Conservation (phyloP, 441 rosid genomes). For the Erodium chrysanthum region DNA sequence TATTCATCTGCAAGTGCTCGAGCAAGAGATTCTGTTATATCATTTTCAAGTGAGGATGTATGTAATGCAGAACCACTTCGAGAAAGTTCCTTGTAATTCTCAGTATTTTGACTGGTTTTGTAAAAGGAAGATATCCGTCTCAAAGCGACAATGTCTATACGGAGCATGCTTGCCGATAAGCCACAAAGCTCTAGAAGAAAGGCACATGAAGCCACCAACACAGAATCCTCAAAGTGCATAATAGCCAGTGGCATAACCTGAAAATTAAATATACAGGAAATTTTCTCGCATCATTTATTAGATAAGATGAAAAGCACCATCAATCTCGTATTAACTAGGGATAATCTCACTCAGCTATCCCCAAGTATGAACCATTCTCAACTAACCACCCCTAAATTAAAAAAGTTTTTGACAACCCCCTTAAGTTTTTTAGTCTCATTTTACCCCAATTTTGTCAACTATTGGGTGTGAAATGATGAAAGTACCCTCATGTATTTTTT, state of each 20-base stretch:
- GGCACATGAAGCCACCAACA: slow-evolving; percentile 80
- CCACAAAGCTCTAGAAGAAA: slow-evolving; percentile 95
- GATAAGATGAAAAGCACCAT: slow-evolving; percentile 10
- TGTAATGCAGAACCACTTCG: slow-evolving; percentile 56
- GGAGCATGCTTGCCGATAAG: slow-evolving; percentile 77
- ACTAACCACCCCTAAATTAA: no score
- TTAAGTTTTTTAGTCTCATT: no score
- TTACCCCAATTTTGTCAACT: no score
- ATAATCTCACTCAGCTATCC: no score
- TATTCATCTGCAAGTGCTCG: slow-evolving; percentile 85
- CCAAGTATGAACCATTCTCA: no score
- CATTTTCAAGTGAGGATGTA: slow-evolving; percentile 44
- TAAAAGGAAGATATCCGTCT: slow-evolving; percentile 75
- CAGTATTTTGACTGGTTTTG: slow-evolving; percentile 42
- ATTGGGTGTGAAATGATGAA: no score
- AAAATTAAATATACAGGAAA: slow-evolving; percentile 21
- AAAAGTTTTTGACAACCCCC: no score
- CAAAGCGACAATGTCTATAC: slow-evolving; percentile 72
- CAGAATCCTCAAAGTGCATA: slow-evolving; percentile 71
- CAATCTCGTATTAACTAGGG: neutral
- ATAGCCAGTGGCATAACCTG: slow-evolving; percentile 94
- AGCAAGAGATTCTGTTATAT: slow-evolving; percentile 70
- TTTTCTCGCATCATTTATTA: slow-evolving; percentile 8
- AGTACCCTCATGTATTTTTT: no score
- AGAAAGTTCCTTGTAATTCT: slow-evolving; percentile 40